Evolutionary conservation across 1,284 basidiomycete genomes (phyloP), one percentile per base, ranked within the genome.

Genomic region (Cerrena zonata): DNA sequence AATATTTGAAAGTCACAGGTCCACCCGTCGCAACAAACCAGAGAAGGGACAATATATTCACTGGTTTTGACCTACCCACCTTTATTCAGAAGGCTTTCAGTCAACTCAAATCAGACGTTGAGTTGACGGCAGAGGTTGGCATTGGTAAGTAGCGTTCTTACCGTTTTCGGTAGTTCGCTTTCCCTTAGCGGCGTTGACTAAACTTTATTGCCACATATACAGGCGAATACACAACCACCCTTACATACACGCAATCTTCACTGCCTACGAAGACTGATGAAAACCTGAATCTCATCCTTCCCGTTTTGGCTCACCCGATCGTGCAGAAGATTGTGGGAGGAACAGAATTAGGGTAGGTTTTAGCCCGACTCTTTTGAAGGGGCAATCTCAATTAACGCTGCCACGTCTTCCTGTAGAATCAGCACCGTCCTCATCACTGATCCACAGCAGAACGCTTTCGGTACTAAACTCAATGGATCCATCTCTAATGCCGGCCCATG

Each of bases 401-500:
- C n/a, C n/a, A n/a, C n/a, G n/a, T n/a, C n/a, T n/a, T n/a, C 22
- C 22, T 30, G 2, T 52, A 84, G 81, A 5, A 68, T 87, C 50
- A 71, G 77, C 41, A 78, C 69, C 0, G 77, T 87, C 10, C 58
- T 84, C 40, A 86, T 87, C 64, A 73, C 70, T 22, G 63, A 82
- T 55, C 77, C 80, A 3, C 67, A 78, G 57, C 72, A 80, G 60
- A 72, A 71, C 13, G 75, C 78, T 18, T 90, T 90, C 61, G 81
- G 63, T 18, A 79, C 82, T 2, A 71, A 71, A 47, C 64, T 90
- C 49, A 77, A 74, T 36, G 88, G 87, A 24, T 77, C 74, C 40
- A 86, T 90, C 58, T 79, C 75, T n/a, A 80, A 87, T 52, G 77
- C 87, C 19, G 87, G 88, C 26, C 87, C 87, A 41, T 90, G 83